These are phyloP conservation scores for Laetiporus sulphureus DNA, from an alignment of 1,284 basidiomycete genomes.

Conservation along the genomic window DNA sequence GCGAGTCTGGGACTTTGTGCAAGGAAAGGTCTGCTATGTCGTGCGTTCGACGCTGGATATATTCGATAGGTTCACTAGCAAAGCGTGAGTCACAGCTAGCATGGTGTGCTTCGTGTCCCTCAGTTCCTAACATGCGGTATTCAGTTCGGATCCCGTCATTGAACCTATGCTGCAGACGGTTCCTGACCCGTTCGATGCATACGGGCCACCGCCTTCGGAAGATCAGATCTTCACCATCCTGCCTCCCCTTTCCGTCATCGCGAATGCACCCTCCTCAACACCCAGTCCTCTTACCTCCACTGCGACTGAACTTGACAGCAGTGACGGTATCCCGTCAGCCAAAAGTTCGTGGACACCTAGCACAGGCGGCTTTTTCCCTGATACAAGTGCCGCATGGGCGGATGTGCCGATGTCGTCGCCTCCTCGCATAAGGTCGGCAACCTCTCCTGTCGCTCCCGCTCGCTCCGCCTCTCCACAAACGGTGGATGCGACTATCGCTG, in stretches of 20 bases:
- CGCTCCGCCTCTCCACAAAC: conserved; percentile 30
- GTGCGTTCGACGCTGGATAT: conserved; percentile 79
- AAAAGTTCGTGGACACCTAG: conserved; percentile 25
- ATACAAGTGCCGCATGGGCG: conserved; percentile 28
- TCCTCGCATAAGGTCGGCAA: conserved; percentile 22
- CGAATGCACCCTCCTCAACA: conserved; percentile 39
- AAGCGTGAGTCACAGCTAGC: conserved; percentile 54
- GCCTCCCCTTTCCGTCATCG: conserved; percentile 73
- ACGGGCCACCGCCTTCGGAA: conserved; percentile 82
- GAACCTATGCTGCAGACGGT: conserved; percentile 87
- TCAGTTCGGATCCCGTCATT: conserved; percentile 81
- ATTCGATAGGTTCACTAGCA: conserved; percentile 81
- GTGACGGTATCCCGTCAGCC: conserved; percentile 19
- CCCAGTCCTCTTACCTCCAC: conserved; percentile 31
- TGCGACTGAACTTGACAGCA: conserved; percentile 35
- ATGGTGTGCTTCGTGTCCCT: background rate
- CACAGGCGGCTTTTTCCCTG: conserved; percentile 24
- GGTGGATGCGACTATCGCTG: conserved; percentile 36
- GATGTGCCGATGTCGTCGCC: conserved; percentile 29
- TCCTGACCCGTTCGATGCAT: conserved; percentile 90
- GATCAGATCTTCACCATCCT: conserved; percentile 92
- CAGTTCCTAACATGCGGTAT: conserved; percentile 3
- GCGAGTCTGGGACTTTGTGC: conserved; percentile 87
- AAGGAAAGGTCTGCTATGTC: conserved; percentile 74
- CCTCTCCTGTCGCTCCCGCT: conserved; percentile 37